Evolutionary conservation across 305 asterid species (phyloP), one percentile per base, ranked within the genome.

Genomic region (Nicotiana rustica): DNA sequence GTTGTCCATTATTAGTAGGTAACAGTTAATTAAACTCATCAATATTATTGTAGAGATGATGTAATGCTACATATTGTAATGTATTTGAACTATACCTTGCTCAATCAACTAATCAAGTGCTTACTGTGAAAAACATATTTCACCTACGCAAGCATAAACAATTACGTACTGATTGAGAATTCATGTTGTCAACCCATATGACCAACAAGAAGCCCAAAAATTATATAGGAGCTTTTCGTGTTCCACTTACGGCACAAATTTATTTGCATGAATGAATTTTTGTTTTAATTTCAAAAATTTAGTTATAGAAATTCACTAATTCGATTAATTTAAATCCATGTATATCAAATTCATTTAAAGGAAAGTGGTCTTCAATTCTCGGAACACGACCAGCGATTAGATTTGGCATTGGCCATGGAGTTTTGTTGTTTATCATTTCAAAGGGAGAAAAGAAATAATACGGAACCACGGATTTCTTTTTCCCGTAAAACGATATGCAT

Each of bases 81-180:
- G 18, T 69, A 18, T 68, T 52, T 36, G 52, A 69, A 10, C 10
- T 68, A 68, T 38, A n/a, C 35, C 77, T 38, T 69, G 77, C 38
- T 69, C 77, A 69, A 69, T 69, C 31, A 18, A 70, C 35, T 41
- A 18, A 70, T 70, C 59, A 70, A 69, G 77, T 21, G 57, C 33
- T 69, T 69, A 69, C 5, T 69, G 77, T 69, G 57, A 69, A 38
- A 69, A 69, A 38, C n/a, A 4, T 0, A 38, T 17, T 9, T 38
- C 57, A 69, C 77, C 77, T 38, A 38, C 57, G 12, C 17, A 9
- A 38, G 41, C 31, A 9, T 35, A 67, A 67, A 17, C 29, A 67
- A 67, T 67, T 67, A 25, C 25, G 25, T 25, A 67, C 55, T 35
- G 18, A 18, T 69, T 69, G 33, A 38, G 57, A 68, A 69, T 69